phyloP scores from a whole-genome alignment of 768 basidiomycete species.

The Lactarius indigo region DNA sequence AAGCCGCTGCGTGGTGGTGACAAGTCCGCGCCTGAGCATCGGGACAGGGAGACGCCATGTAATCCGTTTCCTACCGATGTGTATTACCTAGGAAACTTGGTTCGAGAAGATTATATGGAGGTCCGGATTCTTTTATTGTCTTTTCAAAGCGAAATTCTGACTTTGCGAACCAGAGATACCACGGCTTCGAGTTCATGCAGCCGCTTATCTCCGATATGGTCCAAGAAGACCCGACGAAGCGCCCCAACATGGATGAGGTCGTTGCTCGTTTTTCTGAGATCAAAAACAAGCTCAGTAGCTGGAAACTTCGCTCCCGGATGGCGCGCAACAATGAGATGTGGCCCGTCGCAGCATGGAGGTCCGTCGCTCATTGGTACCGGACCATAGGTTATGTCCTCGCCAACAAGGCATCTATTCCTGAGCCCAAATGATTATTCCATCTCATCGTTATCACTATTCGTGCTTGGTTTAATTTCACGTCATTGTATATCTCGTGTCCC shows the following conservation, averaged over 20 bases:
- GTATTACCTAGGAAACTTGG: constrained; percentile 35
- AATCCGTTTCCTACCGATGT: constrained; percentile 37
- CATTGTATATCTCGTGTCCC: not conserved
- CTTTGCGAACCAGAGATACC: constrained; percentile 8
- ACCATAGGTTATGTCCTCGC: constrained; percentile 2
- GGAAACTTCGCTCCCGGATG: constrained; percentile 35
- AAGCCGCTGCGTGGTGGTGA: constrained; percentile 39
- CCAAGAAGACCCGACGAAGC: constrained; percentile 32
- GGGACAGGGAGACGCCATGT: not conserved
- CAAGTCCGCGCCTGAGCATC: constrained; percentile 36
- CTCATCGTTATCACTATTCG: too few species aligned
- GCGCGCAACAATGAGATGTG: constrained; percentile 7
- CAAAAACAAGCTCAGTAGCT: constrained; percentile 18
- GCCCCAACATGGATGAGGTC: constrained; percentile 34
- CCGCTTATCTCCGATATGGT: constrained; percentile 35
- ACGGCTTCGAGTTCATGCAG: constrained; percentile 33
- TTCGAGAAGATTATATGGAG: constrained; percentile 29
- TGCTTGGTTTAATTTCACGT: not conserved
- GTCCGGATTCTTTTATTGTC: constrained; percentile 19
- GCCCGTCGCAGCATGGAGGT: not conserved
- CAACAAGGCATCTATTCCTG: constrained; percentile 11
- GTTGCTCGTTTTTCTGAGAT: constrained; percentile 31
- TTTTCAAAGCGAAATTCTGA: not conserved
- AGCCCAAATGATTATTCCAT: not conserved
- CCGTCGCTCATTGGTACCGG: not conserved